Evolutionary conservation across 805 yeast species (phyloP).

Genomic region (Kluyveromyces nonfermentans): DNA sequence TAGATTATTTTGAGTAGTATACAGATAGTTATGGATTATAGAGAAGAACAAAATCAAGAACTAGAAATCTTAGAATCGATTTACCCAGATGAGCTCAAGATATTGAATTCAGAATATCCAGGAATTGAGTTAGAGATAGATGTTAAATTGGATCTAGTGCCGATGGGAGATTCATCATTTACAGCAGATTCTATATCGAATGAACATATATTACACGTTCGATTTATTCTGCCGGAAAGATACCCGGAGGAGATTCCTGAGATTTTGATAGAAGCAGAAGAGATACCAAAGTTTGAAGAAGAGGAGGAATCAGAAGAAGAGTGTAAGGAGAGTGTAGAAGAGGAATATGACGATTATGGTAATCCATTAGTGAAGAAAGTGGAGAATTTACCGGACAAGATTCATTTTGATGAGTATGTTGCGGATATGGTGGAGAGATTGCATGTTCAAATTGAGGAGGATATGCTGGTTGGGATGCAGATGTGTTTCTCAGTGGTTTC

Average conservation of each 20-base stretch:
- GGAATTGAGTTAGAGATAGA: slow-evolving; percentile 32
- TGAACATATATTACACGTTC: slow-evolving; percentile 45
- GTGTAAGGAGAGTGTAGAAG: slow-evolving; percentile 31
- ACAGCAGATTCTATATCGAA: slow-evolving; percentile 37
- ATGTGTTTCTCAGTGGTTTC: slow-evolving; percentile 74
- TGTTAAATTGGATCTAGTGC: slow-evolving; percentile 52
- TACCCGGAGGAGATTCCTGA: slow-evolving; percentile 80
- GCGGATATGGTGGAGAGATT: slow-evolving; percentile 24
- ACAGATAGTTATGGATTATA: slow-evolving; percentile 47
- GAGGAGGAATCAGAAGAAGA: slow-evolving; percentile 29
- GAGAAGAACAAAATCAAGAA: slow-evolving; percentile 84
- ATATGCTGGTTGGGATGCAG: slow-evolving; percentile 83
- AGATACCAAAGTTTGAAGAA: slow-evolving; percentile 21
- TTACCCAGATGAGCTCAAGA: slow-evolving; percentile 74
- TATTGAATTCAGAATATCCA: slow-evolving; percentile 41
- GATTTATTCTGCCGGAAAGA: slow-evolving; percentile 61
- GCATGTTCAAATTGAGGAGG: slow-evolving; percentile 37
- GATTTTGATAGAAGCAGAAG: slow-evolving; percentile 35
- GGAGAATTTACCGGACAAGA: slow-evolving; percentile 45
- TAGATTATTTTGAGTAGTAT: not conserved
- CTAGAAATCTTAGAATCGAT: slow-evolving; percentile 82
- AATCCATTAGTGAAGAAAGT: slow-evolving; percentile 38
- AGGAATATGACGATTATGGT: slow-evolving; percentile 37
- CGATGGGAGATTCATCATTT: slow-evolving; percentile 8
- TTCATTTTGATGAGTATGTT: slow-evolving; percentile 46